Conservation (phyloP, 805 yeast genomes). For the Cyberlindnera misumaiensis region DNA sequence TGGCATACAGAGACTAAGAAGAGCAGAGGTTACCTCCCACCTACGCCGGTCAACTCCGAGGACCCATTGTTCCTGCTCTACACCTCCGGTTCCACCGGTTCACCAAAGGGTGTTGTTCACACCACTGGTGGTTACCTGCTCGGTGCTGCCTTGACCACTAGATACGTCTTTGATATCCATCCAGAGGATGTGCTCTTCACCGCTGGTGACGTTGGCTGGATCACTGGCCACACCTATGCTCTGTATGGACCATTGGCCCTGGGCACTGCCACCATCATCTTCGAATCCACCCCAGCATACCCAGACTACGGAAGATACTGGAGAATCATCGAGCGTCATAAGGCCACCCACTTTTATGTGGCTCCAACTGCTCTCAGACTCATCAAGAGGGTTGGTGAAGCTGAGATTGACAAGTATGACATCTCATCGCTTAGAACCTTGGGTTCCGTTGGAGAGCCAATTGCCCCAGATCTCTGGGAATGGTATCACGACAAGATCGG, state of each 20-base stretch:
- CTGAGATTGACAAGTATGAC: slow-evolving; percentile 72
- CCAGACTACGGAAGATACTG: slow-evolving; percentile 94
- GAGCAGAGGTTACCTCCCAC: slow-evolving; percentile 81
- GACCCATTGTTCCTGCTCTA: slow-evolving; percentile 93
- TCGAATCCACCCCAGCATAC: slow-evolving; percentile 97
- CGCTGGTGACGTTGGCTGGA: slow-evolving; percentile 99
- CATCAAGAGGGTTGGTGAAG: slow-evolving; percentile 84
- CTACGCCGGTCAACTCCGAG: slow-evolving; percentile 81
- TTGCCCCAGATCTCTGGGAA: slow-evolving; percentile 96
- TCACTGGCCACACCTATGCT: slow-evolving; percentile 96
- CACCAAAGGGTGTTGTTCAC: slow-evolving; percentile 97
- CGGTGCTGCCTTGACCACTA: slow-evolving; percentile 88
- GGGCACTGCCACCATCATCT: slow-evolving; percentile 89
- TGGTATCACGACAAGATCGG: slow-evolving; percentile 96
- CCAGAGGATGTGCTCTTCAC: slow-evolving; percentile 85
- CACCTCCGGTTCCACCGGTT: slow-evolving; percentile 97
- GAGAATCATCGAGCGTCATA: slow-evolving; percentile 89
- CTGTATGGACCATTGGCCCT: slow-evolving; percentile 85
- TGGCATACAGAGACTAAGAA: slow-evolving; percentile 89
- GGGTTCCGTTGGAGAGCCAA: slow-evolving; percentile 98
- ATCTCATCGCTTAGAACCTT: slow-evolving; percentile 81
- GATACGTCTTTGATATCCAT: slow-evolving; percentile 90
- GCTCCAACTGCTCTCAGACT: slow-evolving; percentile 97
- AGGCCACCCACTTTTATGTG: slow-evolving; percentile 92
- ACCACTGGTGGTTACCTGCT: slow-evolving; percentile 90